These are phyloP conservation scores for Carex kokanica DNA, from an alignment of 176 grass and related monocot species.

Conservation along the genomic window DNA sequence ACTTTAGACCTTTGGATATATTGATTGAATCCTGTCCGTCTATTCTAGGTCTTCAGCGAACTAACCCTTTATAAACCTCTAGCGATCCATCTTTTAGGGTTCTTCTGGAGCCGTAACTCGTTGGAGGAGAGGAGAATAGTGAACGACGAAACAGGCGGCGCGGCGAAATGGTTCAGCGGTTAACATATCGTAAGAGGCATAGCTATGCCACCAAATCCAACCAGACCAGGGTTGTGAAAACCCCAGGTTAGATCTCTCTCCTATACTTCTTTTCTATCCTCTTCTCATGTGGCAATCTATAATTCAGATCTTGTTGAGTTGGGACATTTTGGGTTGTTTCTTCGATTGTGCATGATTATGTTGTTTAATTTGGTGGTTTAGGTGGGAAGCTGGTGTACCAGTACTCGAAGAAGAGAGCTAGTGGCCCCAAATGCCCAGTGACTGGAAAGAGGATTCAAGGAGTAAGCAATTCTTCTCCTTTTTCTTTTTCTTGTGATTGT, in stretches of 20 bases:
- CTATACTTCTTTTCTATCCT: not conserved
- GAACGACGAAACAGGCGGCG: slow-evolving; percentile 7
- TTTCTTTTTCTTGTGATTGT: not conserved
- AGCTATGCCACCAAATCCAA: slow-evolving; percentile 99
- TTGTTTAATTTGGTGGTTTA: slow-evolving; percentile 14
- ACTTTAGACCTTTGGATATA: not conserved
- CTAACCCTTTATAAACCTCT: slow-evolving; percentile 34
- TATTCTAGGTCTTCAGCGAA: slow-evolving; percentile 38
- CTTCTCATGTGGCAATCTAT: not conserved
- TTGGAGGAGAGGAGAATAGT: not conserved
- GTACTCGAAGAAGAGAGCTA: slow-evolving; percentile 91
- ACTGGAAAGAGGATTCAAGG: slow-evolving; percentile 97
- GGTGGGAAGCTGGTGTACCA: slow-evolving; percentile 94
- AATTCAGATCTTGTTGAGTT: not conserved
- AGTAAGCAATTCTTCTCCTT: slow-evolving; percentile 35
- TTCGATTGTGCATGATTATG: not conserved
- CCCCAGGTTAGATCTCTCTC: slow-evolving; percentile 48
- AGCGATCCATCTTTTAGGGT: slow-evolving; percentile 8
- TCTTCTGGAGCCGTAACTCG: slow-evolving; percentile 7
- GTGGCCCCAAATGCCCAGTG: slow-evolving; percentile 86
- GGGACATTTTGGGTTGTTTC: not conserved
- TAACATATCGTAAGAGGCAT: slow-evolving; percentile 88
- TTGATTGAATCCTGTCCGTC: slow-evolving; percentile 40
- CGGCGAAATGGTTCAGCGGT: slow-evolving; percentile 67
- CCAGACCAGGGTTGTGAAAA: slow-evolving; percentile 94